Evolutionary conservation across 2,329 filamentous ascomycete genomes (phyloP).

Genomic region (Trichothecium sympodiale): DNA sequence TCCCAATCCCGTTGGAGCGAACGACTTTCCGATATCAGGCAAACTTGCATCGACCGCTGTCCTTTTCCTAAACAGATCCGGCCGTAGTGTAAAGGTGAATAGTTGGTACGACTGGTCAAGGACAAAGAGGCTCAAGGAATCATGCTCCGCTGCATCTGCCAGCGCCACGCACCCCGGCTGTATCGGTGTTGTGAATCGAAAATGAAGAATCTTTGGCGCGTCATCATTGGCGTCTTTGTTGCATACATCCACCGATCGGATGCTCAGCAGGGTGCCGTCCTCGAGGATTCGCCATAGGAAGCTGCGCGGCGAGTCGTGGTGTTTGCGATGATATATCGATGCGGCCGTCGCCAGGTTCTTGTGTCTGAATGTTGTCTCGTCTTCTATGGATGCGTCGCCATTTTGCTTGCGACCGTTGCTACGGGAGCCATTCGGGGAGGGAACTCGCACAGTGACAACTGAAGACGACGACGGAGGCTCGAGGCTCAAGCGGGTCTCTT

Average conservation of each 20-base stretch:
- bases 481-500: conserved; percentile 77
- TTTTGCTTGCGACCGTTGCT: conserved; percentile 21
- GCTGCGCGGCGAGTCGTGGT: conserved; percentile 65
- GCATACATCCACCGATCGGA: conserved; percentile 73
- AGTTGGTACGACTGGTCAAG: conserved; percentile 70
- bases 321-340: conserved; percentile 73
- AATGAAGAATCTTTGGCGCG: conserved; percentile 62
- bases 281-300: conserved; percentile 89
- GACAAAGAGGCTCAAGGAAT: conserved; percentile 68
- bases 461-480: conserved; percentile 61
- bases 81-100: conserved; percentile 72
- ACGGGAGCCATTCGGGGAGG: conserved; percentile 20
- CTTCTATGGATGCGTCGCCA: conserved; percentile 36
- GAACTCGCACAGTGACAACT: conserved; percentile 59
- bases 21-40: conserved; percentile 67
- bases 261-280: conserved; percentile 66
- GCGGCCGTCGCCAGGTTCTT: conserved; percentile 67
- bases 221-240: conserved; percentile 45
- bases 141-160: conserved; percentile 66
- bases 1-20: conserved; percentile 59
- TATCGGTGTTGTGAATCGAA: conserved; percentile 66
- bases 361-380: conserved; percentile 62
- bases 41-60: conserved; percentile 61
- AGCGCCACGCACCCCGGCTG: conserved; percentile 71
- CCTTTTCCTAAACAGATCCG: conserved; percentile 67